phyloP scores from a whole-genome alignment of 2,329 filamentous ascomycete species.

The Colletotrichum falcatum region DNA sequence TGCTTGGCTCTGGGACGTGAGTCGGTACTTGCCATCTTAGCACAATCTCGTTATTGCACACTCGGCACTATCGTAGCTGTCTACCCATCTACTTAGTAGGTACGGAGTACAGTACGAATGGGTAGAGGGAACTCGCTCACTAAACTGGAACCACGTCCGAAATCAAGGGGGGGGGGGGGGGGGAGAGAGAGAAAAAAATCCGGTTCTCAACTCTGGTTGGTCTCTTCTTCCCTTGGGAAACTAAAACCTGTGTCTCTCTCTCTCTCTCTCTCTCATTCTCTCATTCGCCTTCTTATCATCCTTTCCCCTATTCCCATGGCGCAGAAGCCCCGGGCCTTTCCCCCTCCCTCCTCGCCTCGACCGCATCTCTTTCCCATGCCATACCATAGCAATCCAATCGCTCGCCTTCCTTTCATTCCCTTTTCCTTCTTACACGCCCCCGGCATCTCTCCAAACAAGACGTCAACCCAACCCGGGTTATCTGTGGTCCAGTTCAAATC shows the following conservation, averaged over 20 bases:
- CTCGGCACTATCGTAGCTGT: neutral
- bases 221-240: slow-evolving; percentile 47
- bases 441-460: neutral
- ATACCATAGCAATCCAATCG: neutral
- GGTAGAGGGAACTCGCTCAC: slow-evolving; percentile 17
- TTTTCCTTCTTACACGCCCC: slow-evolving; percentile 12
- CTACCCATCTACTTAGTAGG: neutral
- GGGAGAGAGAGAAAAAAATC: neutral
- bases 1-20: neutral
- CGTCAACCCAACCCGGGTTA: slow-evolving; percentile 4
- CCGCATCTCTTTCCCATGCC: slow-evolving; percentile 10
- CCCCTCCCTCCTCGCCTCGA: slow-evolving; percentile 14
- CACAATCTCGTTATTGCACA: neutral
- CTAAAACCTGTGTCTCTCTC: slow-evolving; percentile 47
- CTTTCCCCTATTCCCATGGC: slow-evolving; percentile 21
- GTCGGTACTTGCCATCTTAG: neutral
- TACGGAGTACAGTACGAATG: no score
- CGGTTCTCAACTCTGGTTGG: slow-evolving; percentile 37
- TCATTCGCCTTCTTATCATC: slow-evolving; percentile 15
- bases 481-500: neutral
- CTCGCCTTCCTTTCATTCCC: neutral
- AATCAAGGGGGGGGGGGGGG: neutral
- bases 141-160: slow-evolving; percentile 33
- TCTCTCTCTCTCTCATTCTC: slow-evolving; percentile 1
- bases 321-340: slow-evolving; percentile 22